These are phyloP conservation scores for Pyrenophora tritici-repentis DNA, from an alignment of 2,329 filamentous ascomycete species.

Conservation along the genomic window DNA sequence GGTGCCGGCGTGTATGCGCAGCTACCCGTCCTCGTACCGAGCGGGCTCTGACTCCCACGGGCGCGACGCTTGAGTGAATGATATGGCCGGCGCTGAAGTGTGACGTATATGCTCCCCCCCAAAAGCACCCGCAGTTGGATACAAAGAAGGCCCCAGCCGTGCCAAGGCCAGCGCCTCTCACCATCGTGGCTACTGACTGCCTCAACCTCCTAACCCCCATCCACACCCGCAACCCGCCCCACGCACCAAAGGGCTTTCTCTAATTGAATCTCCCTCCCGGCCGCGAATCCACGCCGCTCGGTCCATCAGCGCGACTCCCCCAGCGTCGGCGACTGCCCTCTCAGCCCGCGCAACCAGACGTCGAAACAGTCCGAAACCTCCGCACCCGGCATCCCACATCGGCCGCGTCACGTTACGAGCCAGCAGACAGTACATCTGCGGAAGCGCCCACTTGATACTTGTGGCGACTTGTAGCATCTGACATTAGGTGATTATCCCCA, in stretches of 20 bases:
- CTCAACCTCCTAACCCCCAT: slow-evolving; percentile 30
- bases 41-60: not conserved
- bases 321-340: slow-evolving; percentile 23
- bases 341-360: slow-evolving; percentile 23
- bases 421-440: slow-evolving; percentile 45
- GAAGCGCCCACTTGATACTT: slow-evolving; percentile 47
- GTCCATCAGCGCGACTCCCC: slow-evolving; percentile 31
- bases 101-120: slow-evolving; percentile 3
- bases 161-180: slow-evolving; percentile 29
- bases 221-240: slow-evolving; percentile 34
- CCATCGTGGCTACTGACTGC: slow-evolving; percentile 19
- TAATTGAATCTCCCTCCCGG: slow-evolving; percentile 29
- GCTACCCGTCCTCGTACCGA: not conserved
- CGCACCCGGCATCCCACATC: slow-evolving; percentile 27
- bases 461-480: slow-evolving; percentile 49
- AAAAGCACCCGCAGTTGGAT: slow-evolving; percentile 1
- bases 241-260: slow-evolving; percentile 33
- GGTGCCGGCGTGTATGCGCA: not conserved
- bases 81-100: slow-evolving; percentile 1
- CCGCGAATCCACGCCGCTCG: slow-evolving; percentile 30
- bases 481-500: slow-evolving; percentile 47
- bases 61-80: not conserved
- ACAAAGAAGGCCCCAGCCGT: slow-evolving; percentile 17
- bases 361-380: slow-evolving; percentile 36
- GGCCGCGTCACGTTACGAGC: slow-evolving; percentile 40